Evolutionary conservation across 805 yeast genomes (phyloP), one percentile per base, ranked within the genome.

Genomic region (Danielia reshetovae): DNA sequence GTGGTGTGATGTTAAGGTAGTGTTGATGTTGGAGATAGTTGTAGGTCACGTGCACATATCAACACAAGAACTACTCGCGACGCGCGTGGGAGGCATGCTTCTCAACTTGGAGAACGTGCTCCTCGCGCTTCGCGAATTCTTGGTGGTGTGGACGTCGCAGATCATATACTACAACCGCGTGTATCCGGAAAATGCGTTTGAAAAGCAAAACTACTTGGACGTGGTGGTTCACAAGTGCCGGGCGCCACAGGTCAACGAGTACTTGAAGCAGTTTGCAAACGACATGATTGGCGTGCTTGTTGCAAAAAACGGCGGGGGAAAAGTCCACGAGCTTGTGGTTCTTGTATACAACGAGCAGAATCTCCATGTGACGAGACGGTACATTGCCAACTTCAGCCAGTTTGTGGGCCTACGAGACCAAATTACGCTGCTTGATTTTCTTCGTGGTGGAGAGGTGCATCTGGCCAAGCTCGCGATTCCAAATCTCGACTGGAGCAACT

Each of bases 111-210:
- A 55, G 24, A 52, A 48, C 22, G 46, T 70, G 6, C 33, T 68
- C 5, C 39, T 56, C 2, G 47, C 66, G 5, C 36, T 78, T 5
- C 55, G 70, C 18, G 82, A 77, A 47, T 70, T 77, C 33, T 39
- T 80, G 9, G 57, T 62, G 3, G 74, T 71, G 1, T 67, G 73
- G 59, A 49, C 75, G 7, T 81, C 80, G 39, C 75, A 75, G 27
- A 62, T 81, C 1, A 54, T 81, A 31, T 79, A 72, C 51, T 57
- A 70, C 32, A 67, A 78, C 30, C 51, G 57, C 1, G 55, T 83
- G 0, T 83, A 83, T 45, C 81, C 81, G 0, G 47, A 38, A 1
- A 69, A 62, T 32, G 63, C 80, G 0, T 84, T 74, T 49, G 61
- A 57, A 15, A 49, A 52, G 9, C 57, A 59, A 3, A 62, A 66